phyloP scores from a whole-genome alignment of 257 asterid species.

The Anisodus acutangulus region DNA sequence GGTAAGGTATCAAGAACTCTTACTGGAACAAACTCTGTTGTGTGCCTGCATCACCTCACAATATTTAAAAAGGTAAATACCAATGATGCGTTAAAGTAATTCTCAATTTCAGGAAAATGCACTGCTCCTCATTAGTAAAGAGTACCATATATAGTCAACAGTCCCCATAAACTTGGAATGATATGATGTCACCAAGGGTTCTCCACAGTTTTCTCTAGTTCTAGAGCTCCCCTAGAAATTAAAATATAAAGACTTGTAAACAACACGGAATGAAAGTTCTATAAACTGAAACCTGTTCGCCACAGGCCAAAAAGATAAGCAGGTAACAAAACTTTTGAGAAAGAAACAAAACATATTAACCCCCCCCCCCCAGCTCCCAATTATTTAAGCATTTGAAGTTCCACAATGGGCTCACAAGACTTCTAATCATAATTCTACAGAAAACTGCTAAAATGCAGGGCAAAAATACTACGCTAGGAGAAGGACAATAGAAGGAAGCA shows the following conservation, averaged over 20 bases:
- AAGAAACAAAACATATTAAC: not conserved
- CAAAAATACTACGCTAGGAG: not conserved
- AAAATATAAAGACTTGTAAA: not conserved
- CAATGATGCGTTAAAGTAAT: not conserved
- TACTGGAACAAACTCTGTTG: conserved; percentile 67
- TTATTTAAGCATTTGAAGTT: not conserved
- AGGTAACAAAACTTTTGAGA: not conserved
- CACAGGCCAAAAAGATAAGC: not conserved
- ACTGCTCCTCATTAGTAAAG: conserved; percentile 22
- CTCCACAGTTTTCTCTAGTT: conserved; percentile 70
- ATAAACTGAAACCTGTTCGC: not conserved
- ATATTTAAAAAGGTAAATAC: not conserved
- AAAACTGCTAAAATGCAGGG: not conserved
- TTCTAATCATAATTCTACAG: not conserved
- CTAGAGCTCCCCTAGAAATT: conserved; percentile 64
- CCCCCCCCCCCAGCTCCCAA: not conserved
- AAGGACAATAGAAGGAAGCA: conserved; percentile 5
- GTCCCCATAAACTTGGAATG: conserved; percentile 77
- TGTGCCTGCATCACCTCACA: conserved; percentile 65
- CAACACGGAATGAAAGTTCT: not conserved
- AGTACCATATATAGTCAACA: conserved; percentile 88
- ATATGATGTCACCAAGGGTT: conserved; percentile 79
- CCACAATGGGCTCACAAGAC: not conserved
- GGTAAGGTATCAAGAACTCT: conserved; percentile 83
- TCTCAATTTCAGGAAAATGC: not conserved